Percentiles rank a stretch among this genome's conserved stretches.
phyloP scores from a whole-genome alignment of 1,284 basidiomycete genomes.

The Vanrija pseudolonga region DNA sequence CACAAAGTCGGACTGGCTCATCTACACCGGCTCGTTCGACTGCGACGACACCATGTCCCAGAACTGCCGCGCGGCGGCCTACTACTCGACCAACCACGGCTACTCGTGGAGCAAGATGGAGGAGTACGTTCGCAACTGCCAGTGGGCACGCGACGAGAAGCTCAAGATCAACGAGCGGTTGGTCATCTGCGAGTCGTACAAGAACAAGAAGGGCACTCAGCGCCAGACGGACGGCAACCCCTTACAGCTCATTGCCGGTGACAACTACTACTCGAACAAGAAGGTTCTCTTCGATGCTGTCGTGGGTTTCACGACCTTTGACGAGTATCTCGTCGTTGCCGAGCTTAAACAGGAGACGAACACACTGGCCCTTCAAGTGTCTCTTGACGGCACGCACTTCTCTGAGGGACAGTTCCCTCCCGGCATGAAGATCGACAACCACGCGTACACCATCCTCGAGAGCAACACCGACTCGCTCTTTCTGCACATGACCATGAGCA shows the following conservation, averaged over 20 bases:
- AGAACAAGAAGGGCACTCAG: slow-evolving; percentile 78
- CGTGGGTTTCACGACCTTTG: slow-evolving; percentile 94
- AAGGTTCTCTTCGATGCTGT: slow-evolving; percentile 77
- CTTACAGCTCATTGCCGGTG: slow-evolving; percentile 74
- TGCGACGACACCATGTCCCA: slow-evolving; percentile 54
- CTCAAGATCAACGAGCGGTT: slow-evolving; percentile 75
- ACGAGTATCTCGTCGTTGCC: slow-evolving; percentile 90
- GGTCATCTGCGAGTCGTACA: slow-evolving; percentile 89
- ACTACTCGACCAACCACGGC: slow-evolving; percentile 74
- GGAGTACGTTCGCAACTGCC: slow-evolving; percentile 81
- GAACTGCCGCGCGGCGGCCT: slow-evolving; percentile 66
- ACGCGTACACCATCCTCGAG: slow-evolving; percentile 65
- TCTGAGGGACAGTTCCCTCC: slow-evolving; percentile 86
- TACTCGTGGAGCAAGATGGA: slow-evolving; percentile 73
- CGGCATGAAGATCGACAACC: slow-evolving; percentile 75
- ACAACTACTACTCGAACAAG: slow-evolving; percentile 68
- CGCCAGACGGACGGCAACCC: slow-evolving; percentile 59
- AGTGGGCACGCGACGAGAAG: slow-evolving; percentile 80
- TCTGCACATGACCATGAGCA: slow-evolving; percentile 89
- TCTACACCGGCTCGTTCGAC: slow-evolving; percentile 77
- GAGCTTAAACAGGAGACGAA: slow-evolving; percentile 57
- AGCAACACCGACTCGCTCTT: slow-evolving; percentile 90
- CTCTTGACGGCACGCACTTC: slow-evolving; percentile 81
- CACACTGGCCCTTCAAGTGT: slow-evolving; percentile 79
- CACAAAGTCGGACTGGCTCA: slow-evolving; percentile 69